Evolutionary conservation across 2,329 filamentous ascomycete genomes (phyloP).

Genomic region (Talaromyces sp.): DNA sequence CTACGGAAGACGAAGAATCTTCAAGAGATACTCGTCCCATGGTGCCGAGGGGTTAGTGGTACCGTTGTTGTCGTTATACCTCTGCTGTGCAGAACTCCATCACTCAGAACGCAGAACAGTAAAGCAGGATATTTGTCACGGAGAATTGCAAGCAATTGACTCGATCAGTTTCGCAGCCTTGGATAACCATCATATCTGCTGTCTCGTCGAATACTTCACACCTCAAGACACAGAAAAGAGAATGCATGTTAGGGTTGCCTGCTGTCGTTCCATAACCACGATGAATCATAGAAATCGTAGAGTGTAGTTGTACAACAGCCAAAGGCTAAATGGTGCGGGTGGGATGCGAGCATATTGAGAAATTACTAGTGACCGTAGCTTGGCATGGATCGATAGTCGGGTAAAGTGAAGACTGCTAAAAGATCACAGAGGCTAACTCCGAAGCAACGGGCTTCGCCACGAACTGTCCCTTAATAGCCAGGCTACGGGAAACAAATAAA

Average conservation of each 20-base stretch:
- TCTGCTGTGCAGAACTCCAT: background rate
- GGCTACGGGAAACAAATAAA: background rate
- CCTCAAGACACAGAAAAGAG: background rate
- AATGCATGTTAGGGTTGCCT: background rate
- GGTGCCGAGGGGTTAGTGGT: background rate
- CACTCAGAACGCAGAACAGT: constrained; percentile 1
- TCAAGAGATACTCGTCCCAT: background rate
- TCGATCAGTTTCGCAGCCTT: background rate
- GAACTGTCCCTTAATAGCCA: too few species aligned
- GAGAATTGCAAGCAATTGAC: background rate
- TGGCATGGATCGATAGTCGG: background rate
- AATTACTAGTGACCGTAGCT: constrained; percentile 2
- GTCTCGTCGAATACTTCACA: background rate
- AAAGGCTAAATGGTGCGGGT: background rate
- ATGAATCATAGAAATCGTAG: background rate
- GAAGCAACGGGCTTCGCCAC: too few species aligned
- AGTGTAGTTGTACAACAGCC: background rate
- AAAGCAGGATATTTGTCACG: background rate
- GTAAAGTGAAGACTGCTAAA: background rate
- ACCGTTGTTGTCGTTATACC: background rate
- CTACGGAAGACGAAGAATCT: constrained; percentile 13
- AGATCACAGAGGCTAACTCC: too few species aligned
- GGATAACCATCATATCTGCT: background rate
- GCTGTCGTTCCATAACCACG: background rate
- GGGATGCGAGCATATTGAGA: background rate